phyloP scores from a whole-genome alignment of 2,329 filamentous ascomycete species.

The Orbilia brochopaga region DNA sequence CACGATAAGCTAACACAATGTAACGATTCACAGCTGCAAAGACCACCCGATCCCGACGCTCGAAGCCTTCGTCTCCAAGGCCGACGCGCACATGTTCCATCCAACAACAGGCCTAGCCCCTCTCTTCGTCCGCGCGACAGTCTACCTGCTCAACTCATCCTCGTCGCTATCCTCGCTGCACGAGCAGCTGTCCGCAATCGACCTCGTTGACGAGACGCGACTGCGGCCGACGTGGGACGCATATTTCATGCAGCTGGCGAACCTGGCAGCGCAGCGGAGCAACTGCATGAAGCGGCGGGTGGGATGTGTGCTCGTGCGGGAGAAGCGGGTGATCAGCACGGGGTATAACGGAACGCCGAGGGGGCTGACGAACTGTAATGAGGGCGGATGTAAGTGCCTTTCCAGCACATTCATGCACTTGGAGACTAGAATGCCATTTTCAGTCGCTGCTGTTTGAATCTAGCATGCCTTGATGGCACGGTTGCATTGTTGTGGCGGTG shows the following conservation, averaged over 20 bases:
- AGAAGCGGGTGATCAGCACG: constrained; percentile 86
- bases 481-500: not conserved
- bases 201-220: constrained; percentile 78
- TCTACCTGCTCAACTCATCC: constrained; percentile 86
- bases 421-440: not conserved
- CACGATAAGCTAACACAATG: not conserved
- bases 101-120: constrained; percentile 70
- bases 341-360: constrained; percentile 98
- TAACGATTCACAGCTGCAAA: constrained; percentile 27
- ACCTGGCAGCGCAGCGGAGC: constrained; percentile 82
- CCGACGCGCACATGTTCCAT: constrained; percentile 78
- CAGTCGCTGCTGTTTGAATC: not conserved
- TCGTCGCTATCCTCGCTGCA: constrained; percentile 74
- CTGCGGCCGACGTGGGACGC: constrained; percentile 91
- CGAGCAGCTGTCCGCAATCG: constrained; percentile 72
- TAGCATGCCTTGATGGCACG: not conserved
- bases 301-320: constrained; percentile 87
- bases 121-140: constrained; percentile 78
- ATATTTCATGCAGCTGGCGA: constrained; percentile 98
- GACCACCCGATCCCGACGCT: constrained; percentile 57
- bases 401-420: constrained; percentile 53
- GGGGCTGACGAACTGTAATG: constrained; percentile 84
- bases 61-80: constrained; percentile 65
- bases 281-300: constrained; percentile 99
- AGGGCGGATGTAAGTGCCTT: constrained; percentile 75